Percentiles rank a stretch among this genome's conserved stretches.
Evolutionary conservation across 2,329 filamentous ascomycete species (phyloP).

Genomic region (Colletotrichum aenigma): DNA sequence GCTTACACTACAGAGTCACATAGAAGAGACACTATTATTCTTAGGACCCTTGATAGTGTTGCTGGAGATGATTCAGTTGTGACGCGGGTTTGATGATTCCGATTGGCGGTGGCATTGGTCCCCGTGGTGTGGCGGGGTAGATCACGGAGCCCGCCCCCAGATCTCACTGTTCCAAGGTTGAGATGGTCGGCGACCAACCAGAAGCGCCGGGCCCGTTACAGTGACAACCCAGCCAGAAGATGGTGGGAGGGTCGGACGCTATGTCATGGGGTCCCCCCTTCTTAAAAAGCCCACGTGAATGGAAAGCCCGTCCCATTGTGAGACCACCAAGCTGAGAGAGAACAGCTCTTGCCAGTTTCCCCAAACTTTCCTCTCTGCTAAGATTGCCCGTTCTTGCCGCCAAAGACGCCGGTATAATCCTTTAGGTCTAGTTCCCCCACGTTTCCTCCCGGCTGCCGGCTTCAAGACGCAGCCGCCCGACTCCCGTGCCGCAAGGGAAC

Average conservation of each 20-base stretch:
- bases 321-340: background rate
- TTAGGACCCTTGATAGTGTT: background rate
- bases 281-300: background rate
- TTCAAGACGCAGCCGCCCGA: background rate
- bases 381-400: background rate
- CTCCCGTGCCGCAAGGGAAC: background rate
- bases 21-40: background rate
- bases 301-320: background rate
- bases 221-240: background rate
- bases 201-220: background rate
- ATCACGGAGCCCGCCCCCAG: background rate
- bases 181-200: conserved; percentile 13
- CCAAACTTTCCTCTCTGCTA: background rate
- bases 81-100: background rate
- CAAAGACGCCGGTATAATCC: background rate
- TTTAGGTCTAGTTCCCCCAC: background rate
- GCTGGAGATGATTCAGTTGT: background rate
- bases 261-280: background rate
- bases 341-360: background rate
- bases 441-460: background rate
- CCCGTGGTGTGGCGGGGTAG: background rate
- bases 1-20: background rate
- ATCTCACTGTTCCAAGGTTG: background rate
- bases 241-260: background rate
- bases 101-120: background rate